Percentiles rank a stretch among this genome's conserved stretches.
Evolutionary conservation across 306 rosid species (phyloP).

Genomic region (Oxytropis ochrocephala): DNA sequence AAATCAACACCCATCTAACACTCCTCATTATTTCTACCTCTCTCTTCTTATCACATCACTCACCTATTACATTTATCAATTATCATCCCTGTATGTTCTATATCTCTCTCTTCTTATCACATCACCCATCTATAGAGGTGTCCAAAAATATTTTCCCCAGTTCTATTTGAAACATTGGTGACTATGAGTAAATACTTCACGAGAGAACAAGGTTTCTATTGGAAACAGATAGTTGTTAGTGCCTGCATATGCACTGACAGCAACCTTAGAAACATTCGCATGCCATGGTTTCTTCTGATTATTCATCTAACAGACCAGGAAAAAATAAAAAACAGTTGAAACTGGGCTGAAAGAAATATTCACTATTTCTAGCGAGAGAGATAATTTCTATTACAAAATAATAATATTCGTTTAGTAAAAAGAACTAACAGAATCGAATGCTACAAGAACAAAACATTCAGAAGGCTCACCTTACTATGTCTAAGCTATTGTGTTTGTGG

Average conservation of each 20-base stretch:
- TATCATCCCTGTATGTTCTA: too few species aligned
- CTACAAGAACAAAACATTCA: neutral
- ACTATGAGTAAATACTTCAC: too few species aligned
- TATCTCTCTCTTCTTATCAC: too few species aligned
- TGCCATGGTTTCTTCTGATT: neutral
- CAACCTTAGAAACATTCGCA: neutral
- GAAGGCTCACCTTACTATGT: neutral
- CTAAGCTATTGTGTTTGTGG: neutral
- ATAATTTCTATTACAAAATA: constrained; percentile 12
- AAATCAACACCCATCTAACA: too few species aligned
- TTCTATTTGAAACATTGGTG: too few species aligned
- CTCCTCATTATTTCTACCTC: too few species aligned
- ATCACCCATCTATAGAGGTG: too few species aligned
- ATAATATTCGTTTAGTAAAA: constrained; percentile 20
- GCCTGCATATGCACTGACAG: neutral
- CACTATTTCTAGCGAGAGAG: neutral
- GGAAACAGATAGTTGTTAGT: neutral
- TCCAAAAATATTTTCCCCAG: too few species aligned
- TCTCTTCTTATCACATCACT: too few species aligned
- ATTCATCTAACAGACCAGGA: neutral
- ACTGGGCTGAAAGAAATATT: neutral
- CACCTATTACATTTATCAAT: too few species aligned
- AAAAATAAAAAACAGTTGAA: neutral
- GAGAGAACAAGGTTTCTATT: too few species aligned
- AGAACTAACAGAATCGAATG: constrained; percentile 20